phyloP scores from a whole-genome alignment of 345 rosid genomes.

The Hypericum androsaemum region DNA sequence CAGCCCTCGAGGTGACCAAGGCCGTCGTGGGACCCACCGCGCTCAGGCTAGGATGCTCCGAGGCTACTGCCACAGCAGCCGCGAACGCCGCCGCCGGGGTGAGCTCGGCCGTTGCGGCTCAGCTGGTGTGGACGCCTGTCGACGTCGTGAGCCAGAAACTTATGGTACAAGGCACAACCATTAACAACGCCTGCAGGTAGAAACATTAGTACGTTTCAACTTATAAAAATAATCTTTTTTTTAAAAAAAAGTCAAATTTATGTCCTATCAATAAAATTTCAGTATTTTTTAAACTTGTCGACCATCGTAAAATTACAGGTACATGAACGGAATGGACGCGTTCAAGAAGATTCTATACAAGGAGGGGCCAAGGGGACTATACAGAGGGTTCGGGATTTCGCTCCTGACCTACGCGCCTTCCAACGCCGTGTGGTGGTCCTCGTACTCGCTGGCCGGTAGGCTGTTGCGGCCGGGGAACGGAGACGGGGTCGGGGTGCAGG shows the following conservation, averaged over 20 bases:
- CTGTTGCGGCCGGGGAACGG: slow-evolving; percentile 35
- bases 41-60: slow-evolving; percentile 63
- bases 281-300: no score
- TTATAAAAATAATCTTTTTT: no score
- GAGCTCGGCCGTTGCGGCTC: slow-evolving; percentile 87
- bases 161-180: slow-evolving; percentile 62
- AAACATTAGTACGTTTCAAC: no score
- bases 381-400: slow-evolving; percentile 91
- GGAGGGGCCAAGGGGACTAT: slow-evolving; percentile 76
- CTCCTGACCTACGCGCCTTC: slow-evolving; percentile 93
- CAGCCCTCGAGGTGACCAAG: slow-evolving; percentile 81
- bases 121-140: slow-evolving; percentile 79
- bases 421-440: slow-evolving; percentile 94
- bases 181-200: slow-evolving; percentile 8
- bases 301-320: no score
- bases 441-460: slow-evolving; percentile 70
- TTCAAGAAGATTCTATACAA: slow-evolving; percentile 56
- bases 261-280: no score
- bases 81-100: slow-evolving; percentile 83
- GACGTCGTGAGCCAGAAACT: slow-evolving; percentile 92
- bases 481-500: slow-evolving; percentile 49
- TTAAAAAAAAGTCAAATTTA: no score
- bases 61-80: slow-evolving; percentile 48
- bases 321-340: slow-evolving; percentile 70
- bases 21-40: slow-evolving; percentile 62